Evolutionary conservation across 1,284 basidiomycete genomes (phyloP).

Genomic region (Bjerkandera adusta): DNA sequence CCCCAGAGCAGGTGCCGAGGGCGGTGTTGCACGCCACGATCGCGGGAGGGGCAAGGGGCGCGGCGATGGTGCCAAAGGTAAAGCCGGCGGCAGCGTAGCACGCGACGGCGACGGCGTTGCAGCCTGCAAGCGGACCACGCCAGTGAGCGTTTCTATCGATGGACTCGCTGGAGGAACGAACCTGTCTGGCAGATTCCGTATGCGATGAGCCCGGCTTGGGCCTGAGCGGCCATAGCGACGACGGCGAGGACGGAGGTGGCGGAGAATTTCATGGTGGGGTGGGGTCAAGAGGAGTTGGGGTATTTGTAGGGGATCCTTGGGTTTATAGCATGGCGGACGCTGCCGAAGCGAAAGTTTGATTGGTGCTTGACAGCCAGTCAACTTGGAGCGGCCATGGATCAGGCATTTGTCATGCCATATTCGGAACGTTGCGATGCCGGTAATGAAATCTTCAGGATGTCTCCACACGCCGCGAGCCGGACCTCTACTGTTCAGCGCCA

Average conservation of each 20-base stretch:
- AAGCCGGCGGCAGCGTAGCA: slow-evolving; percentile 55
- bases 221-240: slow-evolving; percentile 19
- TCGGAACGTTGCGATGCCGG: no score
- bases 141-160: neutral
- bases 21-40: slow-evolving; percentile 49
- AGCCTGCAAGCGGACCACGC: slow-evolving; percentile 36
- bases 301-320: no score
- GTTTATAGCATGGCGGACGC: no score
- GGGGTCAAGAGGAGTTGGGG: no score
- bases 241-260: slow-evolving; percentile 18
- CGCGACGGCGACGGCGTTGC: slow-evolving; percentile 47
- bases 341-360: no score
- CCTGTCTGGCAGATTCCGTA: slow-evolving; percentile 51
- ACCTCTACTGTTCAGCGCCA: no score
- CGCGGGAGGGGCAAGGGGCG: slow-evolving; percentile 40
- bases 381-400: no score
- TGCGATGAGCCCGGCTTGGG: slow-evolving; percentile 38
- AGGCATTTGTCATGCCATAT: no score
- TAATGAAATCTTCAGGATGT: no score
- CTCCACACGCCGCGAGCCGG: no score
- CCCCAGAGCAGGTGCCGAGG: slow-evolving; percentile 39
- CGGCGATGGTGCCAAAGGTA: slow-evolving; percentile 47
- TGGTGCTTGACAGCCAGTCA: no score
- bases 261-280: slow-evolving; percentile 22
- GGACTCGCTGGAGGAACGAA: slow-evolving; percentile 23